phyloP scores from a whole-genome alignment of 2,329 filamentous ascomycete species.

The Ploettnerulaceae sp. region DNA sequence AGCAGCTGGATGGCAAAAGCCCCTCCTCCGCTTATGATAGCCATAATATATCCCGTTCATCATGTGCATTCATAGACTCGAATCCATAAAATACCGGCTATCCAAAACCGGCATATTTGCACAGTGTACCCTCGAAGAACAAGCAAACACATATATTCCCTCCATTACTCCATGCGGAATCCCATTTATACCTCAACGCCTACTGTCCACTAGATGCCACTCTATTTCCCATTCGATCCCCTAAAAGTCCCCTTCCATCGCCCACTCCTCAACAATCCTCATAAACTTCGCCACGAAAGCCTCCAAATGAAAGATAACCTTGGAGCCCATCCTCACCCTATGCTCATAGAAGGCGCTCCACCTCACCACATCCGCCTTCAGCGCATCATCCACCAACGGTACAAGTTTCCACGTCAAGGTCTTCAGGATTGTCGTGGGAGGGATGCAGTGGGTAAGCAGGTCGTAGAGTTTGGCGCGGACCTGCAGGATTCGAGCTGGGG shows the following conservation, averaged over 20 bases:
- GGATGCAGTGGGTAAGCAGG: constrained; percentile 93
- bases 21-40: neutral
- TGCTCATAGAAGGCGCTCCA: constrained; percentile 99
- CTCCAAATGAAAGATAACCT: constrained; percentile 97
- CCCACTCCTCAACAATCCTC: constrained; percentile 86
- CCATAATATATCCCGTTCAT: too few species aligned
- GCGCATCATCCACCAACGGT: constrained; percentile 75
- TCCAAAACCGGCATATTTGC: too few species aligned
- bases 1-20: neutral
- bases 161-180: neutral
- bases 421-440: constrained; percentile 88
- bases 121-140: too few species aligned
- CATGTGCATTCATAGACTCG: too few species aligned
- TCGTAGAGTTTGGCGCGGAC: constrained; percentile 96
- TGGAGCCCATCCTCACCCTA: constrained; percentile 82
- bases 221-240: too few species aligned
- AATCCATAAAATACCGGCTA: too few species aligned
- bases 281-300: constrained; percentile 99
- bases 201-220: neutral
- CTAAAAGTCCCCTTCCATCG: constrained; percentile 77
- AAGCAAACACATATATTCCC: too few species aligned
- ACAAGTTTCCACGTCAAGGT: constrained; percentile 93
- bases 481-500: constrained; percentile 80
- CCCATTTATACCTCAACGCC: neutral
- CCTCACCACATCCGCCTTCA: constrained; percentile 88